Evolutionary conservation across 73 alveolate genomes (phyloP).

Genomic region (Halteria grandinella): DNA sequence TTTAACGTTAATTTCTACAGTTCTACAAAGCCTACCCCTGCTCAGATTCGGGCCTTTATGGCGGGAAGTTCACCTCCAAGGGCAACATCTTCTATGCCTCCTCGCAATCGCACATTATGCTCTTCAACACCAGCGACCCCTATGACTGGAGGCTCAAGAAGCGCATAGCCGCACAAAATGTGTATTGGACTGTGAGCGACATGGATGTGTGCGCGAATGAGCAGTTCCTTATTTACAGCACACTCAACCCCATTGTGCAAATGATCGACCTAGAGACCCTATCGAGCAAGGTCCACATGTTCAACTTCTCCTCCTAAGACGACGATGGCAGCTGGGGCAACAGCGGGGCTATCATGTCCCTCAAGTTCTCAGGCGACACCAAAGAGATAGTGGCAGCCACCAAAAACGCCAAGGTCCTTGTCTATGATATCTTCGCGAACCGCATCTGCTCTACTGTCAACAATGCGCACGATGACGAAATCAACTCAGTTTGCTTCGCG

Average conservation of each 20-base stretch:
- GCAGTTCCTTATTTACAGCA: slow-evolving; percentile 58
- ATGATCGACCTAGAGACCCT: slow-evolving; percentile 66
- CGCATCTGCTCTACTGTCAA: slow-evolving; percentile 43
- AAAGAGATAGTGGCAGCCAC: slow-evolving; percentile 74
- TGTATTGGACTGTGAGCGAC: slow-evolving; percentile 71
- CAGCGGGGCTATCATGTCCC: slow-evolving; percentile 59
- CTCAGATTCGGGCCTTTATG: slow-evolving; percentile 51
- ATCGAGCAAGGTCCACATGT: slow-evolving; percentile 22
- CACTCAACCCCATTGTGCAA: slow-evolving; percentile 57
- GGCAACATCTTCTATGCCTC: slow-evolving; percentile 73
- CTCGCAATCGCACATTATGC: slow-evolving; percentile 36
- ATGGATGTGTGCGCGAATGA: slow-evolving; percentile 73
- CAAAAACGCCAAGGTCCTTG: slow-evolving; percentile 52
- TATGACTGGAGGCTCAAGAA: slow-evolving; percentile 49
- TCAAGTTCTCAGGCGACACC: slow-evolving; percentile 75
- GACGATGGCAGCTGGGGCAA: slow-evolving; percentile 43
- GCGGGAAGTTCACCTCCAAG: slow-evolving; percentile 71
- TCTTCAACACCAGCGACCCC: slow-evolving; percentile 55
- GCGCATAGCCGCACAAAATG: slow-evolving; percentile 40
- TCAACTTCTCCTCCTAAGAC: slow-evolving; percentile 4
- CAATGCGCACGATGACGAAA: slow-evolving; percentile 80
- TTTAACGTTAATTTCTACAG: neutral
- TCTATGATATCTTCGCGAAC: slow-evolving; percentile 62
- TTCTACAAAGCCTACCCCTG: neutral
- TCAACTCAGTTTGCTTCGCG: slow-evolving; percentile 81